phyloP scores from a whole-genome alignment of 495 filamentous ascomycete species.

The Aspergillus coremiiformis region DNA sequence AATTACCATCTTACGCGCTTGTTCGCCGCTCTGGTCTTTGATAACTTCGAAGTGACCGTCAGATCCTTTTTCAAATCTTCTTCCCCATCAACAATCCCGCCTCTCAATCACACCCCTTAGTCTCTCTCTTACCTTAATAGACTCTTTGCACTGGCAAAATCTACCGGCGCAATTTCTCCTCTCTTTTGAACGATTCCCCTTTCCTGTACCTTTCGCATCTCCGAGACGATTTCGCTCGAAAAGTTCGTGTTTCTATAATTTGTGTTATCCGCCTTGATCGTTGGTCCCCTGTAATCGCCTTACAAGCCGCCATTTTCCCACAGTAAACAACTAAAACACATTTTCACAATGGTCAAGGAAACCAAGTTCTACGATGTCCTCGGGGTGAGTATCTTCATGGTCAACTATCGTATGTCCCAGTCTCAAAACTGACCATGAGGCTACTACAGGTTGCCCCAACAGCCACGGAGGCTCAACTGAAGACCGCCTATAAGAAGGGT shows the following conservation, averaged over 20 bases:
- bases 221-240: slow-evolving; percentile 6
- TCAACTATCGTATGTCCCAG: neutral
- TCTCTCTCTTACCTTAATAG: slow-evolving; percentile 4
- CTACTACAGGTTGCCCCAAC: slow-evolving; percentile 60
- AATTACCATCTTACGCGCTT: slow-evolving; percentile 13
- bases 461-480: slow-evolving; percentile 71
- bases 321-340: slow-evolving; percentile 9
- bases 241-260: slow-evolving; percentile 16
- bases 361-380: slow-evolving; percentile 80
- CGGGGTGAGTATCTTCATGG: slow-evolving; percentile 53
- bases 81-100: slow-evolving; percentile 9
- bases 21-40: slow-evolving; percentile 9
- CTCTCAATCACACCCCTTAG: neutral
- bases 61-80: slow-evolving; percentile 15
- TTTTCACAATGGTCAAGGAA: slow-evolving; percentile 76
- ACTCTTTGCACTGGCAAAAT: neutral
- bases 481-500: slow-evolving; percentile 84
- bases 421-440: slow-evolving; percentile 20
- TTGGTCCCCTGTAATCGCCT: slow-evolving; percentile 3
- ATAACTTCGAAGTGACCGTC: slow-evolving; percentile 4
- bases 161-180: slow-evolving; percentile 5
- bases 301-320: slow-evolving; percentile 2
- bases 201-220: slow-evolving; percentile 6
- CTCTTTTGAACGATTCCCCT: slow-evolving; percentile 1
- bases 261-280: slow-evolving; percentile 11